Conservation (phyloP, 306 rosid genomes). For the Vicia sativa region DNA sequence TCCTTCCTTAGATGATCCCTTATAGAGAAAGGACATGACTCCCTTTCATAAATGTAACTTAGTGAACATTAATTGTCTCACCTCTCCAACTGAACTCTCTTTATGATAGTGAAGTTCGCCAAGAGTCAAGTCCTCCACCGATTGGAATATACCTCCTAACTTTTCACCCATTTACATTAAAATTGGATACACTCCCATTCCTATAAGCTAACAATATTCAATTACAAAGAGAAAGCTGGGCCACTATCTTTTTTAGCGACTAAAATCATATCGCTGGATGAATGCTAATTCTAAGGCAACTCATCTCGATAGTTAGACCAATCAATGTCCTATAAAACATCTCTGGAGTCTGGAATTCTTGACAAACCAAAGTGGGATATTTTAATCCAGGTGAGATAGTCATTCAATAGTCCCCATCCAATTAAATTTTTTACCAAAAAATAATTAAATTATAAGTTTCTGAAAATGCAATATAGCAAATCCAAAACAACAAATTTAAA, state of each 20-base stretch:
- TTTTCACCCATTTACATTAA: conserved; percentile 8
- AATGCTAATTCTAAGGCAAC: conserved; percentile 13
- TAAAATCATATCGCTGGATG: conserved; percentile 26
- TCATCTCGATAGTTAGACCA: not conserved
- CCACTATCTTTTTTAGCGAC: conserved; percentile 16
- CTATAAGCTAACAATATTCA: conserved; percentile 22
- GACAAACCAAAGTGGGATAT: not conserved
- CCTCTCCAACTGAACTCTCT: not conserved
- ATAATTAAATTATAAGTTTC: conserved; percentile 3
- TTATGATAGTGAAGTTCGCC: not conserved
- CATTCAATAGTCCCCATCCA: not conserved
- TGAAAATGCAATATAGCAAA: conserved; percentile 17
- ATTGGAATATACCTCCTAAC: not conserved
- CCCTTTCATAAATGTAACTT: conserved; percentile 7
- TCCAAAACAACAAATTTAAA: conserved; percentile 6
- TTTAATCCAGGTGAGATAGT: conserved; percentile 10
- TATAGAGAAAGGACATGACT: not conserved
- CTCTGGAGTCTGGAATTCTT: conserved; percentile 2
- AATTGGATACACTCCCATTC: not conserved
- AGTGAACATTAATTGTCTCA: not conserved
- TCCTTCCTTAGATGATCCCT: conserved; percentile 3
- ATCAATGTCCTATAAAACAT: not conserved
- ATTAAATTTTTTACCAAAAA: conserved; percentile 3
- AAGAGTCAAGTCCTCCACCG: not conserved
- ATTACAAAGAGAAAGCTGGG: conserved; percentile 5